phyloP scores from a whole-genome alignment of 306 rosid species.

The Fragaria vesca region DNA sequence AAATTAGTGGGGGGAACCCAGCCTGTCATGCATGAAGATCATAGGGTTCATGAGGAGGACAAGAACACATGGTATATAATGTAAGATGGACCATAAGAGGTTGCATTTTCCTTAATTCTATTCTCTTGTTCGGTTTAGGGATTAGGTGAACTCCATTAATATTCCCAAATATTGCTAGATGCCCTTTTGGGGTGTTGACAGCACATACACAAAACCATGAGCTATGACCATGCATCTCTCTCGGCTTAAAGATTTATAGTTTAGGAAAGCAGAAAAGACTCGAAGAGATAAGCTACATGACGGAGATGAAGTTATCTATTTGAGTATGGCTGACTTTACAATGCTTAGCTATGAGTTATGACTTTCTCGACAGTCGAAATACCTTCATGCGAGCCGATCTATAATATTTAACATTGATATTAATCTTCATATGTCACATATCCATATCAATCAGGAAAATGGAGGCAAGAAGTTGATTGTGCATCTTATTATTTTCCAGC shows the following conservation, averaged over 20 bases:
- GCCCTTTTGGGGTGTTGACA: neutral
- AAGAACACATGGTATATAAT: slow-evolving; percentile 8
- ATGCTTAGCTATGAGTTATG: no score
- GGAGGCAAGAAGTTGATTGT: neutral
- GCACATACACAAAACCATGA: neutral
- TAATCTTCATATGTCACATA: neutral
- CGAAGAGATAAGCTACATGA: neutral
- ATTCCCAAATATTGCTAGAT: neutral
- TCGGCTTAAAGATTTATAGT: neutral
- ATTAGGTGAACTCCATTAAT: neutral
- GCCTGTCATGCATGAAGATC: neutral
- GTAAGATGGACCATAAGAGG: neutral
- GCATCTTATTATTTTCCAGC: neutral
- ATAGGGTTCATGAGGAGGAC: neutral
- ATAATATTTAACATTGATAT: neutral
- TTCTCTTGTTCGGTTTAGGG: slow-evolving; percentile 3
- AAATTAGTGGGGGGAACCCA: neutral
- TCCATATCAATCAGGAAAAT: neutral
- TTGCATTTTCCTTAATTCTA: neutral
- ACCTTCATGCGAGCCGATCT: no score
- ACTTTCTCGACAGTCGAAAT: no score
- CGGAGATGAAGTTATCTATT: neutral
- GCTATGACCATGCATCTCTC: neutral
- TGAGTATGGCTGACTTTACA: no score
- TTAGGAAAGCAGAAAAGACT: neutral